Evolutionary conservation across 495 filamentous ascomycete genomes (phyloP).

Genomic region (Penicillium taxi): DNA sequence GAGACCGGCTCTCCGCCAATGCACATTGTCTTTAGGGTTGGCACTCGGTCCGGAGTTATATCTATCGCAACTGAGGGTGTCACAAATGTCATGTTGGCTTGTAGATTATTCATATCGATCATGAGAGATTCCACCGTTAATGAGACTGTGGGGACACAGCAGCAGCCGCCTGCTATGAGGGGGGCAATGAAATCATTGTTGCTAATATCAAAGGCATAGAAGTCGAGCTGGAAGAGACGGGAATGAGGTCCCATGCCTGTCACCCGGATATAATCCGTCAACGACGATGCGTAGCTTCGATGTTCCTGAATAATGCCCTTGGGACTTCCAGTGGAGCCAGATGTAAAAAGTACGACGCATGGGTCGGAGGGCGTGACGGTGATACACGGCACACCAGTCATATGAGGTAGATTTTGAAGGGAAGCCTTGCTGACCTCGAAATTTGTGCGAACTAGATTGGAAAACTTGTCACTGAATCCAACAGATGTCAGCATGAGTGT

Average conservation of each 20-base stretch:
- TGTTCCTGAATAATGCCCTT: slow-evolving; percentile 44
- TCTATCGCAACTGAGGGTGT: slow-evolving; percentile 37
- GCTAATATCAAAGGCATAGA: slow-evolving; percentile 38
- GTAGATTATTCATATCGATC: slow-evolving; percentile 24
- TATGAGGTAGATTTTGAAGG: no score
- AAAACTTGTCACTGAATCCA: slow-evolving; percentile 8
- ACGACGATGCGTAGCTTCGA: slow-evolving; percentile 22
- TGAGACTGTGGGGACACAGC: slow-evolving; percentile 36
- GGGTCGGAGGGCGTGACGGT: slow-evolving; percentile 10
- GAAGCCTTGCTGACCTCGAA: slow-evolving; percentile 13
- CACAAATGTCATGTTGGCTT: slow-evolving; percentile 31
- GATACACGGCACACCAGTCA: background rate
- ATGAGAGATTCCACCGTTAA: slow-evolving; percentile 24
- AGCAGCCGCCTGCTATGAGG: slow-evolving; percentile 34
- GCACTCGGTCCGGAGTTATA: slow-evolving; percentile 28
- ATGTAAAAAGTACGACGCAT: slow-evolving; percentile 32
- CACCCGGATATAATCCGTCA: slow-evolving; percentile 11
- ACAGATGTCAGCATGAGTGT: slow-evolving; percentile 13
- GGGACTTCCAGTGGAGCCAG: slow-evolving; percentile 36
- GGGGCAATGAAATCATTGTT: slow-evolving; percentile 35
- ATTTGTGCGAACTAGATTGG: background rate
- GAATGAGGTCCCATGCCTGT: slow-evolving; percentile 10
- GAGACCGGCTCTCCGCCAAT: slow-evolving; percentile 42
- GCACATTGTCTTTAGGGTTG: slow-evolving; percentile 27
- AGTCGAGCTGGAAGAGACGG: slow-evolving; percentile 37